Base-by-base conservation (phyloP, 345 rosid species). In the Abelmoschus esculentus region DNA sequence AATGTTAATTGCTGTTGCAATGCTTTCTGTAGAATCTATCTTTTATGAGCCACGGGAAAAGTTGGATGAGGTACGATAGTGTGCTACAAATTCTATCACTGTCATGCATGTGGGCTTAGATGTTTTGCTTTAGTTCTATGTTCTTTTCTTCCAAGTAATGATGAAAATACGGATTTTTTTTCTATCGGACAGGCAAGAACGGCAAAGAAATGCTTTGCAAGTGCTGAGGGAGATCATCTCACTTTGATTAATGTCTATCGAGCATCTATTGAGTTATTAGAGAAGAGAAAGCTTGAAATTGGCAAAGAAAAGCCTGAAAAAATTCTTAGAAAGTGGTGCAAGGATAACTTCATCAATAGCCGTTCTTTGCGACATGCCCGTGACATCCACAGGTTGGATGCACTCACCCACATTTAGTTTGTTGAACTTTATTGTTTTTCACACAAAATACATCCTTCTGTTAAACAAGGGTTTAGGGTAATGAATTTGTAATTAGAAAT, bases 1-100 rank as follows among this genome's bases (percentile, higher is more conserved):
- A 84, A 89, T 91, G 96, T 74, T 93, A 78, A 89, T 93, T 70
- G 81, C 95, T 60, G 98, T 93, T 71, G 88, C 98, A 55, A 82
- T 91, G 92, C 98, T 93, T 46, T 85, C 91, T 2, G 97, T 82
- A 64, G 97, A 93, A 73, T 93, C 96, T 19, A 85, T 91, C 53
- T 93, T 88, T 79, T 91, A 89, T 70, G 80, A 75, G 44, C 92
- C 95, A 13, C 90, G 91, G 61, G 96, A 89, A 70, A 91, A 86
- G 85, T 68, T 75, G 61, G 96, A 89, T 40, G 95, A 89, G 90
- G 98, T 40, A 40, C 2, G 44, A 40, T 40, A 9, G 11, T 38
- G 18, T 17, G 18, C 52, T 46, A 14, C 70, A 32, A 53, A 69
- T 53, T 69, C 6, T 52, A 3, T 18, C n/a, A 17, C 18, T 36